Evolutionary conservation across 768 basidiomycete species (phyloP), one percentile per base, ranked within the genome.

Genomic region (Pisolithus orientalis): DNA sequence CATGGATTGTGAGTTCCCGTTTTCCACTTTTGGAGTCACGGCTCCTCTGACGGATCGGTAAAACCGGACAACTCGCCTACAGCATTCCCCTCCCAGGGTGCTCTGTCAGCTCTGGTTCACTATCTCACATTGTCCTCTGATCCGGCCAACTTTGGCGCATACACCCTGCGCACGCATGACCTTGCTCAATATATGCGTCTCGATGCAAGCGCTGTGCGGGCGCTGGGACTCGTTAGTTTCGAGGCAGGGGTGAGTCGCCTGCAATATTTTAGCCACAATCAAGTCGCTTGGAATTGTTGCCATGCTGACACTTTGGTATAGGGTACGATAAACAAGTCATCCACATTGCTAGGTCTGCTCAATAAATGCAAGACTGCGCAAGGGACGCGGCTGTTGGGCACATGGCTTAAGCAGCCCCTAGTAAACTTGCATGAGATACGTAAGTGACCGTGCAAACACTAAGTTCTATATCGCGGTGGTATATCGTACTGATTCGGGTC

Each of bases 291-390:
- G 13, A 4, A 14, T 34, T 14, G 34, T 34, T 14, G 11, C 31
- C 8, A 52, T 51, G 39, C 38, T 28, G 24, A 55, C 44, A 50
- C 51, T 55, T 34, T 14, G 24, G 3, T 39, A 28, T 52, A 84
- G 80, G 79, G 77, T 39, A 79, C 78, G 6, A 73, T 80, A 2
- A 84, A 82, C 49, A 87, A 90, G 62, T 94, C 88, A 57, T 90
- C 88, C 29, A 94, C 91, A 4, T 67, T 99, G 5, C 83, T 94
- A 50, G 94, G 94, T 1, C 72, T 96, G 7, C 70, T 99, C 52
- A 96, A 98, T 66, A 90, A 89, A 60, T 96, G 95, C 74, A 96
- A 96, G 71, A 98, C 96, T 0, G 83, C 90, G 0, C 96, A 99
- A 64, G 96, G 96, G 0, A 84, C 89, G 13, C 74, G 96, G 51